Percentiles rank a stretch among this genome's conserved stretches.
These are phyloP conservation scores for Amphirosellinia nigrospora DNA, from an alignment of 495 filamentous ascomycete species.

Conservation along the genomic window DNA sequence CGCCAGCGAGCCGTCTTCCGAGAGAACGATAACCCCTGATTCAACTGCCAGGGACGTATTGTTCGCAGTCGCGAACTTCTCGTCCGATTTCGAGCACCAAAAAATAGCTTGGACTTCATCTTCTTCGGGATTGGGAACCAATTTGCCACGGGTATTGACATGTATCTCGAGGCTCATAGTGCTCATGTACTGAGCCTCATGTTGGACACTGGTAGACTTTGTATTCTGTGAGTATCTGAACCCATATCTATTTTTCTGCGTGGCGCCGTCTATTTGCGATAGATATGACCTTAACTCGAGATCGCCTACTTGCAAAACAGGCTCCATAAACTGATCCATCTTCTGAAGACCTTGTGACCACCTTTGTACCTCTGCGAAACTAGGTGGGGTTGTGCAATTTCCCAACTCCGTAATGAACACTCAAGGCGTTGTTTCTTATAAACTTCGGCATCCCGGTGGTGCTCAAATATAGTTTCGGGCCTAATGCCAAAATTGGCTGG, in stretches of 20 bases:
- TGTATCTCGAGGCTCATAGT: slow-evolving; percentile 96
- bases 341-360: slow-evolving; percentile 64
- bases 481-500: slow-evolving; percentile 63
- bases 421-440: slow-evolving; percentile 56
- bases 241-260: slow-evolving; percentile 81
- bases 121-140: slow-evolving; percentile 85
- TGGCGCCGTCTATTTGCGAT: slow-evolving; percentile 89
- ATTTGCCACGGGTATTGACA: slow-evolving; percentile 80
- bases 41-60: slow-evolving; percentile 31
- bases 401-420: slow-evolving; percentile 69
- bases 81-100: slow-evolving; percentile 85
- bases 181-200: slow-evolving; percentile 94
- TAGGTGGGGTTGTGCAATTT: slow-evolving; percentile 72
- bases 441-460: slow-evolving; percentile 53
- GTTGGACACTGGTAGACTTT: slow-evolving; percentile 75
- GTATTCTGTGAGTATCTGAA: slow-evolving; percentile 87
- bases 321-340: slow-evolving; percentile 55
- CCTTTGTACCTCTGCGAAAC: slow-evolving; percentile 67
- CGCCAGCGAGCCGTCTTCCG: slow-evolving; percentile 60
- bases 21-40: slow-evolving; percentile 69
- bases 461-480: slow-evolving; percentile 50
- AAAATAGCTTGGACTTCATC: slow-evolving; percentile 92
- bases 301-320: slow-evolving; percentile 50
- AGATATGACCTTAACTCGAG: slow-evolving; percentile 52
- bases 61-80: slow-evolving; percentile 56